These are phyloP conservation scores for Pythium periplocum DNA, from an alignment of 352 stramenopile genomes.

Conservation along the genomic window DNA sequence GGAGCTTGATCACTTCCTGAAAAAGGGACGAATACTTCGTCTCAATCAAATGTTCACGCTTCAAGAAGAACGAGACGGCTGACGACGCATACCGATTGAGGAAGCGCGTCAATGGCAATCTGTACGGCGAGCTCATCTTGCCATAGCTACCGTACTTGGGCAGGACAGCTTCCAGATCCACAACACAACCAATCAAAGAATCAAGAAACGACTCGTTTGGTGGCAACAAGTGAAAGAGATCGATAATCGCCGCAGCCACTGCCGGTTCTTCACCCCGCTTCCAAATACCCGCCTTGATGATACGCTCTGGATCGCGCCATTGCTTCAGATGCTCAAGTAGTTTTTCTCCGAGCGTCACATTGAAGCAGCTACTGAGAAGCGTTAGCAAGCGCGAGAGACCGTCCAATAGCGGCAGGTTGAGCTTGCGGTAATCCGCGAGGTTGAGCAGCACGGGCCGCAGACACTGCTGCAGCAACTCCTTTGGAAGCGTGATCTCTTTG, in stretches of 20 bases:
- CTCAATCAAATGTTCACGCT: slow-evolving; percentile 75
- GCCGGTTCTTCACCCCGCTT: slow-evolving; percentile 93
- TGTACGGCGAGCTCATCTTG: slow-evolving; percentile 90
- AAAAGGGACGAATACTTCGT: slow-evolving; percentile 92
- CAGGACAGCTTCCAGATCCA: slow-evolving; percentile 92
- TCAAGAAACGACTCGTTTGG: slow-evolving; percentile 94
- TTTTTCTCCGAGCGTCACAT: slow-evolving; percentile 97
- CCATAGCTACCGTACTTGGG: slow-evolving; percentile 87
- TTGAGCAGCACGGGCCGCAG: slow-evolving; percentile 95
- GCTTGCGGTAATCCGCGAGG: slow-evolving; percentile 94
- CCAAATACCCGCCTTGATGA: slow-evolving; percentile 90
- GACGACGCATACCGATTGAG: slow-evolving; percentile 90
- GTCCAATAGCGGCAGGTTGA: slow-evolving; percentile 94
- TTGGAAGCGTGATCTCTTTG: slow-evolving; percentile 87
- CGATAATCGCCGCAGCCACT: slow-evolving; percentile 93
- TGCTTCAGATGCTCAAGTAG: slow-evolving; percentile 95
- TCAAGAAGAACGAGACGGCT: slow-evolving; percentile 85
- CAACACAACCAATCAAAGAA: slow-evolving; percentile 91
- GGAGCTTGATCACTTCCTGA: slow-evolving; percentile 90
- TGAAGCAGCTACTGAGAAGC: slow-evolving; percentile 96
- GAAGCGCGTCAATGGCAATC: slow-evolving; percentile 89
- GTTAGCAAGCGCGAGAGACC: slow-evolving; percentile 91
- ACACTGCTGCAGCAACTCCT: slow-evolving; percentile 95
- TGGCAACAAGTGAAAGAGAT: slow-evolving; percentile 95
- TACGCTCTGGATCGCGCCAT: slow-evolving; percentile 88